These are phyloP conservation scores for Fraxinus paxiana DNA, from an alignment of 305 asterid species.

Conservation along the genomic window DNA sequence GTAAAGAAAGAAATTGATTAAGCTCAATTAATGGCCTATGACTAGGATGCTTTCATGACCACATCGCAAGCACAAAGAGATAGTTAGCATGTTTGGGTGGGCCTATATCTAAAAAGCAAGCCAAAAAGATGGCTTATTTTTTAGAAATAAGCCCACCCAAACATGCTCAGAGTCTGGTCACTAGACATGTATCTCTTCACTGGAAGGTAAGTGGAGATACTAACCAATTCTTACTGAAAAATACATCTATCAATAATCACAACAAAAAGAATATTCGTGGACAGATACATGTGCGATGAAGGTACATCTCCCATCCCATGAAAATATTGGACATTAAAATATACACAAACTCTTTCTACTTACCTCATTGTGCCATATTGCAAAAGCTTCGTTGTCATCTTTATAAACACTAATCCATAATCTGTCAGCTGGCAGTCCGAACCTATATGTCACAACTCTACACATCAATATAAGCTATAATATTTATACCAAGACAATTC, in stretches of 20 bases:
- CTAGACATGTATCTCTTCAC: not conserved
- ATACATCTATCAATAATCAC: constrained; percentile 1
- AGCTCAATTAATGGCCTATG: not conserved
- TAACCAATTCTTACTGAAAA: not conserved
- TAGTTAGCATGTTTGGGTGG: not conserved
- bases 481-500: not conserved
- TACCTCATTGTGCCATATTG: constrained; percentile 89
- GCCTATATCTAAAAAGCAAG: not conserved
- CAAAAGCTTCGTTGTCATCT: constrained; percentile 76
- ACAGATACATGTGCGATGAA: not conserved
- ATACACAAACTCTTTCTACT: constrained; percentile 6
- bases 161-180: not conserved
- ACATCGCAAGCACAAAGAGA: not conserved
- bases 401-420: constrained; percentile 86
- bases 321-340: constrained; percentile 8
- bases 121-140: not conserved
- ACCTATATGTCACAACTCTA: constrained; percentile 41
- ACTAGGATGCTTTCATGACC: constrained; percentile 11
- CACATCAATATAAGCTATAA: not conserved
- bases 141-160: not conserved
- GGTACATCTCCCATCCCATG: not conserved
- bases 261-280: not conserved
- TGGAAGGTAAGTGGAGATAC: not conserved
- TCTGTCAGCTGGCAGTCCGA: constrained; percentile 65
- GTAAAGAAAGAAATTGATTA: not conserved